Percentiles rank a stretch among this genome's conserved stretches.
Evolutionary conservation across 495 filamentous ascomycete genomes (phyloP).

Genomic region (Chaetomium tenue): DNA sequence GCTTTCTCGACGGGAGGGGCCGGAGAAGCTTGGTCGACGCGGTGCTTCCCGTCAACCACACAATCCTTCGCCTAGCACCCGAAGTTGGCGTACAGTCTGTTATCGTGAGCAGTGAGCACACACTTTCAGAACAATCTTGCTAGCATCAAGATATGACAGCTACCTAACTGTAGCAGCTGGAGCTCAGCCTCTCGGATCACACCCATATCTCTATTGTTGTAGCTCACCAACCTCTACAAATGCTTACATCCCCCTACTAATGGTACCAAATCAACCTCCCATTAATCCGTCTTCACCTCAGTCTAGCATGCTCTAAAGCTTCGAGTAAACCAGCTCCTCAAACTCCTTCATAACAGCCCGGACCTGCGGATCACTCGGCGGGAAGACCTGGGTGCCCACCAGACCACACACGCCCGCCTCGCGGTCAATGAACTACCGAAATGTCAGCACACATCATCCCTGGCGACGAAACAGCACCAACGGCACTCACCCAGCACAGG

Average conservation of each 20-base stretch:
- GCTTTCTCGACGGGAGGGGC: no score
- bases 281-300: background rate
- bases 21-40: no score
- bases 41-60: no score
- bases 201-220: no score
- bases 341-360: slow-evolving; percentile 33
- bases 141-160: no score
- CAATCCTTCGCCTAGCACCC: no score
- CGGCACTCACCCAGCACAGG: slow-evolving; percentile 32
- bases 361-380: slow-evolving; percentile 30
- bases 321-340: slow-evolving; percentile 34
- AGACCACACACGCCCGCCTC: slow-evolving; percentile 35
- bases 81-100: no score
- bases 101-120: no score
- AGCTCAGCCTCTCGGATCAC: no score
- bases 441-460: slow-evolving; percentile 13
- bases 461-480: background rate
- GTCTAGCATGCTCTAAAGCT: slow-evolving; percentile 8
- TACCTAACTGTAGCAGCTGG: no score
- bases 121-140: no score
- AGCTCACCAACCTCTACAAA: background rate
- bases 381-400: slow-evolving; percentile 36
- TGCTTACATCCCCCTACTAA: background rate
- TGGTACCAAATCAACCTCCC: background rate
- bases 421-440: slow-evolving; percentile 38